Conservation (phyloP, 352 stramenopile genomes). For the Globisporangium solare region DNA sequence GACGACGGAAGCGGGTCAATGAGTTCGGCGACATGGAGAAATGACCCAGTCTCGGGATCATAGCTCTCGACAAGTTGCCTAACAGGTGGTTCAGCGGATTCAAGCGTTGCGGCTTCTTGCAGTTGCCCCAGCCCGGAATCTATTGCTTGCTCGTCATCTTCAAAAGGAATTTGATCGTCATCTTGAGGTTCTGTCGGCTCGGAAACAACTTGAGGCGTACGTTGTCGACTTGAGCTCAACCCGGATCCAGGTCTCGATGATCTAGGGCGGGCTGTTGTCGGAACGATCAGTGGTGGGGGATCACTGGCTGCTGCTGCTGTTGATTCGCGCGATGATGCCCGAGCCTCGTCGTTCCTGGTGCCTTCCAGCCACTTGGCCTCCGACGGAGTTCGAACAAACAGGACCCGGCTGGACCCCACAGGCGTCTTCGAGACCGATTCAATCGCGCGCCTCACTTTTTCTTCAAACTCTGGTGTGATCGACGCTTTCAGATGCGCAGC, state of each 20-base stretch:
- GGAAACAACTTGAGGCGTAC: conserved; percentile 1
- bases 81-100: no score
- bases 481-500: background rate
- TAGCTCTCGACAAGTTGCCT: conserved; percentile 10
- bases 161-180: no score
- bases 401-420: conserved; percentile 34
- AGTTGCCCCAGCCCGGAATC: no score
- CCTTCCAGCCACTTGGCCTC: conserved; percentile 14
- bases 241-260: conserved; percentile 5
- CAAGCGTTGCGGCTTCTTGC: no score
- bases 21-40: conserved; percentile 5
- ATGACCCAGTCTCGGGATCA: conserved; percentile 7
- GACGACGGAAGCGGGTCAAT: background rate
- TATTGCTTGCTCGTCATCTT: no score
- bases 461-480: conserved; percentile 48
- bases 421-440: conserved; percentile 37
- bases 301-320: background rate
- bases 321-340: background rate
- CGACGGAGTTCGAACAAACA: conserved; percentile 37
- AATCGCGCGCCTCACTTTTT: conserved; percentile 47
- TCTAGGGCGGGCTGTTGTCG: background rate
- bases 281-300: background rate
- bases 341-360: background rate
- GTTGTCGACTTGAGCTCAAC: background rate
- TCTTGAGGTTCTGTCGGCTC: background rate